phyloP scores from a whole-genome alignment of 1,284 basidiomycete genomes.

The Ceratobasidium sp. region DNA sequence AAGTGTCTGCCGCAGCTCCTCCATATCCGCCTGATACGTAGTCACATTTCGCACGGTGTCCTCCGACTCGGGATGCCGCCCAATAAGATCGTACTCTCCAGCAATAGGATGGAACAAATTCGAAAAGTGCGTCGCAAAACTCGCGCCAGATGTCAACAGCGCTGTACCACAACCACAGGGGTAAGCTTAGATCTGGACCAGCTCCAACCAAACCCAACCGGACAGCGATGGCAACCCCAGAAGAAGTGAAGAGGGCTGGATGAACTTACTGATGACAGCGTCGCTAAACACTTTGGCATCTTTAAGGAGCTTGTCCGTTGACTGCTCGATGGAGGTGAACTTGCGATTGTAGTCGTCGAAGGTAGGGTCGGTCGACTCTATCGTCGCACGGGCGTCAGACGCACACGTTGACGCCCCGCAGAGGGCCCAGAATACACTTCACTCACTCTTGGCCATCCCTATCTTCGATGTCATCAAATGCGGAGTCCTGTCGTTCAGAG shows the following conservation, averaged over 20 bases:
- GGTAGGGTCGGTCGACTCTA: conserved; percentile 87
- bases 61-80: conserved; percentile 80
- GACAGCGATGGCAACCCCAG: conserved; percentile 3
- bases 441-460: conserved; percentile 91
- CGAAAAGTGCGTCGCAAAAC: conserved; percentile 80
- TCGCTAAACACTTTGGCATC: conserved; percentile 91
- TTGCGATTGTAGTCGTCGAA: conserved; percentile 85
- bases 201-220: conserved; percentile 15
- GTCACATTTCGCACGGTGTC: conserved; percentile 84
- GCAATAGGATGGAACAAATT: conserved; percentile 83
- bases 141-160: conserved; percentile 81
- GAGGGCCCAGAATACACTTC: neutral
- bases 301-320: conserved; percentile 90
- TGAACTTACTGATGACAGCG: conserved; percentile 73
- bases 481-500: conserved; percentile 67
- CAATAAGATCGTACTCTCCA: conserved; percentile 83
- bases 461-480: conserved; percentile 85
- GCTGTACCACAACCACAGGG: conserved; percentile 58
- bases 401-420: neutral
- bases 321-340: conserved; percentile 81
- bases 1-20: conserved; percentile 82
- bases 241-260: conserved; percentile 19
- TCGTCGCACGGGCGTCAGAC: conserved; percentile 1
- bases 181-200: neutral
- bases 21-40: conserved; percentile 77